Percentiles rank a stretch among this genome's conserved stretches.
Conservation (phyloP, 257 asterid genomes). For the Paraleonurus japonicus region DNA sequence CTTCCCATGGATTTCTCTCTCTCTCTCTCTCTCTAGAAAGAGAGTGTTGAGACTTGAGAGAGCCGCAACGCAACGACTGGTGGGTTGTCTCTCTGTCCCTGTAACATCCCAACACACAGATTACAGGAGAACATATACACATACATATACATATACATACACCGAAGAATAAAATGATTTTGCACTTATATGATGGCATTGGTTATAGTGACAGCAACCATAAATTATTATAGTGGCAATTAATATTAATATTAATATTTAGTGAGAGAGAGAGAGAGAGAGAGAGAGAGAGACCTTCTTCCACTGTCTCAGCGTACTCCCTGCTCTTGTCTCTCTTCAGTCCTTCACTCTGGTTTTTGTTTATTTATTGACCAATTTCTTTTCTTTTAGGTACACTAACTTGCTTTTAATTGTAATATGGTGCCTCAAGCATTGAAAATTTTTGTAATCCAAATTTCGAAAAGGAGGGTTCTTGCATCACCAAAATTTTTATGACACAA, state of each 20-base stretch:
- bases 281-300: slow-evolving; percentile 30
- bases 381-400: slow-evolving; percentile 12
- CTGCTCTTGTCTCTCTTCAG: slow-evolving; percentile 29
- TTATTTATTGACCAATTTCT: background rate
- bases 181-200: slow-evolving; percentile 27
- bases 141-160: background rate
- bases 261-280: slow-evolving; percentile 28
- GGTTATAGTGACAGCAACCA: slow-evolving; percentile 34
- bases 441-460: no score
- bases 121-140: slow-evolving; percentile 19
- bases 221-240: slow-evolving; percentile 9
- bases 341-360: slow-evolving; percentile 18
- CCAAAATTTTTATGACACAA: no score
- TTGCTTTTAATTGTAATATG: background rate
- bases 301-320: slow-evolving; percentile 37
- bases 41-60: slow-evolving; percentile 41
- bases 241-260: slow-evolving; percentile 17
- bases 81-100: slow-evolving; percentile 53
- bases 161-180: slow-evolving; percentile 3
- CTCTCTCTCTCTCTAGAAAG: slow-evolving; percentile 42
- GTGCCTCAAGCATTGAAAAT: no score
- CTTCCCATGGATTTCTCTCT: no score
- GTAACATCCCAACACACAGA: no score
- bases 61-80: slow-evolving; percentile 77
- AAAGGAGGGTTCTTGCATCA: no score